Evolutionary conservation across 306 rosid genomes (phyloP).

Genomic region (Inga laurina): DNA sequence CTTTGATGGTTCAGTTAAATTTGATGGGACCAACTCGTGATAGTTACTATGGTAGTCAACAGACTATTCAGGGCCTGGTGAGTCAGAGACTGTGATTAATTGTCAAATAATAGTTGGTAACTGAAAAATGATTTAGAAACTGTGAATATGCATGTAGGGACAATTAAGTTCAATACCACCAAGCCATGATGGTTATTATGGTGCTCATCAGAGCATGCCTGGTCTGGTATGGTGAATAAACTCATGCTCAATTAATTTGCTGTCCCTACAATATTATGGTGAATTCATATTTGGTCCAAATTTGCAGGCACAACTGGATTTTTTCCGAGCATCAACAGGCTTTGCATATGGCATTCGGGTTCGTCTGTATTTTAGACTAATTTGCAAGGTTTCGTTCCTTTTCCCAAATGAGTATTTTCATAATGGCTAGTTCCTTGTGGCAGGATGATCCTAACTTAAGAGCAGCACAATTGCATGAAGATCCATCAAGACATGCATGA

Average conservation of each 20-base stretch:
- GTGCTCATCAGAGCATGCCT: constrained; percentile 83
- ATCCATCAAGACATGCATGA: constrained; percentile 87
- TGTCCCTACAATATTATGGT: constrained; percentile 18
- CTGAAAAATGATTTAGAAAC: constrained; percentile 35
- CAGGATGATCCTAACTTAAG: constrained; percentile 94
- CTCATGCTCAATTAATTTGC: constrained; percentile 29
- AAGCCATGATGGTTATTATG: constrained; percentile 84
- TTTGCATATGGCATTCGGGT: constrained; percentile 88
- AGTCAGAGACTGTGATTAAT: constrained; percentile 31
- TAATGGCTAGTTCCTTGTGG: constrained; percentile 37
- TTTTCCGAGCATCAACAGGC: constrained; percentile 68
- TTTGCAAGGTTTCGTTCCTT: background rate
- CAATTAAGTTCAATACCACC: constrained; percentile 87
- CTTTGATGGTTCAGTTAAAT: constrained; percentile 69
- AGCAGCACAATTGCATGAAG: constrained; percentile 86
- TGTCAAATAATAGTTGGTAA: constrained; percentile 30
- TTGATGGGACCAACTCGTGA: constrained; percentile 98
- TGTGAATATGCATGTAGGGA: constrained; percentile 61
- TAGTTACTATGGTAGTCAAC: constrained; percentile 87
- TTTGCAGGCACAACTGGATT: constrained; percentile 96
- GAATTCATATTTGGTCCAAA: constrained; percentile 30
- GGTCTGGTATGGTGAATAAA: constrained; percentile 68
- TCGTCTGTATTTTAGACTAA: constrained; percentile 13
- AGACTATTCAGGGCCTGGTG: constrained; percentile 90
- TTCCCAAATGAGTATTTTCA: constrained; percentile 9